Conservation (phyloP, 768 basidiomycete species). For the Boletellus sp. region DNA sequence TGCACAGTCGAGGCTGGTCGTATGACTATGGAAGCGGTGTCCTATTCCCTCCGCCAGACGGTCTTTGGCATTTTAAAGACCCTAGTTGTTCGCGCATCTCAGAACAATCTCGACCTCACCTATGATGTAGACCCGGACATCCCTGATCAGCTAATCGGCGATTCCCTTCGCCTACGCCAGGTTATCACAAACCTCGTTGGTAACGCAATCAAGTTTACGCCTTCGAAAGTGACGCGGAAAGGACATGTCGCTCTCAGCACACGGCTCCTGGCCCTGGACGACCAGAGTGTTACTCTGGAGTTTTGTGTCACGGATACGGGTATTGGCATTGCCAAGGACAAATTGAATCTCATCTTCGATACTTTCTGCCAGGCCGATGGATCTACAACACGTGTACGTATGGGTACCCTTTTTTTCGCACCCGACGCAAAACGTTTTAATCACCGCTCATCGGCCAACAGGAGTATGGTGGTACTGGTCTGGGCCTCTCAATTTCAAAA, state of each 20-base stretch:
- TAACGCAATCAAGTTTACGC: slow-evolving; percentile 97
- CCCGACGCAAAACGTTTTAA: slow-evolving; percentile 8
- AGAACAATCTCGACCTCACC: slow-evolving; percentile 93
- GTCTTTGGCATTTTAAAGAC: slow-evolving; percentile 98
- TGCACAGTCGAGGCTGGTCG: slow-evolving; percentile 90
- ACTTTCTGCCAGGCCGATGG: slow-evolving; percentile 99
- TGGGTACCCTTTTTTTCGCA: slow-evolving; percentile 1
- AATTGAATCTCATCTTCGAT: slow-evolving; percentile 96
- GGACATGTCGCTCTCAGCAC: slow-evolving; percentile 92
- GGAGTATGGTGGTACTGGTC: slow-evolving; percentile 97
- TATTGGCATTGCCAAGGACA: slow-evolving; percentile 98
- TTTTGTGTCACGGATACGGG: slow-evolving; percentile 98
- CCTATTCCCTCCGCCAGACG: slow-evolving; percentile 94
- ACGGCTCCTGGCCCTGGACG: slow-evolving; percentile 71
- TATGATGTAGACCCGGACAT: slow-evolving; percentile 95
- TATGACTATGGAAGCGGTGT: slow-evolving; percentile 99
- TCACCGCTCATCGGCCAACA: slow-evolving; percentile 29
- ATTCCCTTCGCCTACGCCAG: slow-evolving; percentile 90
- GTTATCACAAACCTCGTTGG: slow-evolving; percentile 95
- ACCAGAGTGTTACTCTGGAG: slow-evolving; percentile 84
- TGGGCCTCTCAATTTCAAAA: slow-evolving; percentile 96
- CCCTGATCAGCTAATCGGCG: slow-evolving; percentile 95
- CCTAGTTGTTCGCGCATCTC: slow-evolving; percentile 93
- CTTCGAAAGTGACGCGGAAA: slow-evolving; percentile 68
- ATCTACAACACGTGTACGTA: slow-evolving; percentile 84